Conservation (phyloP, 2,329 filamentous ascomycete genomes). For the Alternaria alternata region DNA sequence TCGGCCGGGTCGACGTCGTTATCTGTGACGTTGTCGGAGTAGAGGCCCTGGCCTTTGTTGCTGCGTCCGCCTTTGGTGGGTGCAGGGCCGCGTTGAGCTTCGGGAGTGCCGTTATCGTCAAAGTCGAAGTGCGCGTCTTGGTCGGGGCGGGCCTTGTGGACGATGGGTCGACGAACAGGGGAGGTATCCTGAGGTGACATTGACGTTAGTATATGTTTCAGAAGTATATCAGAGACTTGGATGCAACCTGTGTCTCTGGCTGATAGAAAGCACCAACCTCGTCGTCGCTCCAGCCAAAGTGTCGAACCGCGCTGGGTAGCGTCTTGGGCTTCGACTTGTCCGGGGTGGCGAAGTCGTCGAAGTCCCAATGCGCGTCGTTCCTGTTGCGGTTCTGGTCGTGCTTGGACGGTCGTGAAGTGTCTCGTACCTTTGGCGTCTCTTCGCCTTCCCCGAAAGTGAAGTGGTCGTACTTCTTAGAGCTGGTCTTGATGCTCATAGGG, state of each 20-base stretch:
- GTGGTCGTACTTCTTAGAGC: constrained; percentile 83
- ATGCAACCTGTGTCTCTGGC: constrained; percentile 25
- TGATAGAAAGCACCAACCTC: constrained; percentile 54
- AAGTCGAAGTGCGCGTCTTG: constrained; percentile 86
- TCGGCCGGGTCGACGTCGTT: constrained; percentile 50
- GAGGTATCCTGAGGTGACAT: constrained; percentile 60
- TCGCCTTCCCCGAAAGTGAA: constrained; percentile 80
- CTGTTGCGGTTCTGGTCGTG: constrained; percentile 14
- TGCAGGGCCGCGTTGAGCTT: constrained; percentile 55
- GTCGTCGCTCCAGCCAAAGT: constrained; percentile 79
- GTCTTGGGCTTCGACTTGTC: constrained; percentile 73
- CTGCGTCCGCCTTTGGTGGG: constrained; percentile 59
- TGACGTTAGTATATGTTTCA: constrained; percentile 28
- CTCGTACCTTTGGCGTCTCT: constrained; percentile 49
- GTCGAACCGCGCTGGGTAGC: constrained; percentile 74
- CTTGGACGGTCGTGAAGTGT: constrained; percentile 64
- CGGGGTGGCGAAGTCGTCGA: constrained; percentile 86
- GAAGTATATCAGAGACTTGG: constrained; percentile 5
- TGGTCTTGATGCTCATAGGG: constrained; percentile 64
- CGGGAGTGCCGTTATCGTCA: constrained; percentile 73
- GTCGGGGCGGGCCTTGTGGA: constrained; percentile 76
- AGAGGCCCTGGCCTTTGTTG: constrained; percentile 75
- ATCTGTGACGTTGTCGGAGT: constrained; percentile 77
- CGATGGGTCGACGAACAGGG: constrained; percentile 65
- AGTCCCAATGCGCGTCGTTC: constrained; percentile 71